A percentile compares a stretch with the other conserved stretches of the same genome.
phyloP scores from a whole-genome alignment of 208 protist species.

The Wallacemonas rigidus region DNA sequence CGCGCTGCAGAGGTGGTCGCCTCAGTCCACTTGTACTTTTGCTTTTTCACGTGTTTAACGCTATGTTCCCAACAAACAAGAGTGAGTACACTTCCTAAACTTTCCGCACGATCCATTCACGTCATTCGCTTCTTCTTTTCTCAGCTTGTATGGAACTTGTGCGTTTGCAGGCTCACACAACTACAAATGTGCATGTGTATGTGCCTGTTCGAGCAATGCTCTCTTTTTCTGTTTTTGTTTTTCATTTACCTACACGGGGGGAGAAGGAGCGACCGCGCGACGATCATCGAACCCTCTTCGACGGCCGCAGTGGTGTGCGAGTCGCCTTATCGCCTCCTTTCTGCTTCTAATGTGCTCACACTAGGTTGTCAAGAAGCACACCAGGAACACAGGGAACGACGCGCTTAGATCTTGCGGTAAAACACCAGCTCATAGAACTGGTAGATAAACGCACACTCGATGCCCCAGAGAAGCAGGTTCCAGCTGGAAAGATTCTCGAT shows the following conservation, averaged over 20 bases:
- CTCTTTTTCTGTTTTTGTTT: slow-evolving; percentile 2
- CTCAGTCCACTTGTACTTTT: background rate
- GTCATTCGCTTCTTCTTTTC: slow-evolving; percentile 7
- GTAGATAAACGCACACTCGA: slow-evolving; percentile 90
- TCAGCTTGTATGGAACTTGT: background rate
- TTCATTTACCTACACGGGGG: slow-evolving; percentile 6
- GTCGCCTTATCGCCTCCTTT: no score
- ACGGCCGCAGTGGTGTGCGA: no score
- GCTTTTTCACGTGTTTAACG: slow-evolving; percentile 12
- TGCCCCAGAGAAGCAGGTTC: slow-evolving; percentile 89
- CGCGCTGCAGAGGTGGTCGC: no score
- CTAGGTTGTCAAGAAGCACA: background rate
- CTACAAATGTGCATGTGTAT: no score
- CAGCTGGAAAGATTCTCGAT: slow-evolving; percentile 89
- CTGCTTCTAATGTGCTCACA: no score
- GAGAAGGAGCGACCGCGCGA: background rate
- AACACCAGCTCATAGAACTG: slow-evolving; percentile 91
- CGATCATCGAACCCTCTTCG: no score
- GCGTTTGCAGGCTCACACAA: no score
- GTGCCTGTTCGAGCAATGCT: background rate
- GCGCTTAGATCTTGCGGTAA: slow-evolving; percentile 78
- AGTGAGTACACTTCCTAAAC: slow-evolving; percentile 14
- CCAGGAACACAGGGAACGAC: slow-evolving; percentile 15
- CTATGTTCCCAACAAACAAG: slow-evolving; percentile 17
- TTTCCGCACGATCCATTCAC: background rate